Conservation (phyloP, 164 flowering plant species). For the Aristolochia californica region DNA sequence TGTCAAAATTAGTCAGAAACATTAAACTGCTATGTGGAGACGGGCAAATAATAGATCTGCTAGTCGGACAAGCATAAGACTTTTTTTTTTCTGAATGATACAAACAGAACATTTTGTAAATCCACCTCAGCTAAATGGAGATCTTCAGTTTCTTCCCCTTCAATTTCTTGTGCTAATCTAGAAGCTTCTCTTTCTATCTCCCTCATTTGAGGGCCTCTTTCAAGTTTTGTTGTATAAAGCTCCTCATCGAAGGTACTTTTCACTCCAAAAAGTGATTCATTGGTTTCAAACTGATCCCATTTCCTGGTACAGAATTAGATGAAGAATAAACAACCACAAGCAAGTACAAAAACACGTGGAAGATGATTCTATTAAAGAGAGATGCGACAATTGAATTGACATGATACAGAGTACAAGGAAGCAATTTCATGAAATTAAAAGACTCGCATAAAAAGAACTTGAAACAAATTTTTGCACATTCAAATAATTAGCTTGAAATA, state of each 20-base stretch:
- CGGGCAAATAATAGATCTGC: too few species aligned
- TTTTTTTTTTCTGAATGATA: too few species aligned
- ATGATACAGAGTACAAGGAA: too few species aligned
- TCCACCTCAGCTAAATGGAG: constrained; percentile 89
- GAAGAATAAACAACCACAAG: background rate
- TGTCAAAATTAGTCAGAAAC: constrained; percentile 17
- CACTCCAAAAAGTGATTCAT: constrained; percentile 86
- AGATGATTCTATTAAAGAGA: too few species aligned
- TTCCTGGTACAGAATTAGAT: constrained; percentile 28
- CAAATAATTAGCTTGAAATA: too few species aligned
- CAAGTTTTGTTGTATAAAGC: constrained; percentile 93
- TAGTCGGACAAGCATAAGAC: too few species aligned
- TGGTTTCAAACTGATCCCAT: constrained; percentile 94
- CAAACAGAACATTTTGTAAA: background rate
- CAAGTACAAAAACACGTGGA: too few species aligned
- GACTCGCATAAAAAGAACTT: too few species aligned
- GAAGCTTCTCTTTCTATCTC: constrained; percentile 73
- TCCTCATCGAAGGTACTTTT: constrained; percentile 96
- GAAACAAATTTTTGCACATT: too few species aligned
- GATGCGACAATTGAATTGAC: too few species aligned
- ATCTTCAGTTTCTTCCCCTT: constrained; percentile 88
- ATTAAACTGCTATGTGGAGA: background rate
- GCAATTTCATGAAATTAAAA: too few species aligned
- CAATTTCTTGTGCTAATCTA: constrained; percentile 92
- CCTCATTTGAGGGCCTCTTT: constrained; percentile 78